Evolutionary conservation across 305 asterid genomes (phyloP).

Genomic region (Fraxinus angustifolia): DNA sequence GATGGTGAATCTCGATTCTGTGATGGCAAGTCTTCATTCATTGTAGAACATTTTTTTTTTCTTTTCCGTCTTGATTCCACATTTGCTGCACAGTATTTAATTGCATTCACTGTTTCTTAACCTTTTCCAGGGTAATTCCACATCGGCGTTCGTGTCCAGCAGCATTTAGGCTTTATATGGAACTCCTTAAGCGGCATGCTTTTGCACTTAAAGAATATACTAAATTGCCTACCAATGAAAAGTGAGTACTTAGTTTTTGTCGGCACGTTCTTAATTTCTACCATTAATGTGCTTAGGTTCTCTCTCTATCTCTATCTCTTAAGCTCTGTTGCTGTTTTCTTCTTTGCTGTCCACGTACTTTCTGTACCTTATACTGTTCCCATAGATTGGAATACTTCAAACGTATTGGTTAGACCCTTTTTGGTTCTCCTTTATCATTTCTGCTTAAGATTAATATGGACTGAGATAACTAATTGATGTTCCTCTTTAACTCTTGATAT

Average conservation of each 20-base stretch:
- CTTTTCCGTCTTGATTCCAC: slow-evolving; percentile 6
- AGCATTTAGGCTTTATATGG: slow-evolving; percentile 87
- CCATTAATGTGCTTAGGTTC: neutral
- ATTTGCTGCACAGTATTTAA: neutral
- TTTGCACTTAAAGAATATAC: slow-evolving; percentile 57
- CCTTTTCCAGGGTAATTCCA: slow-evolving; percentile 67
- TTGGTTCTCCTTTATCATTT: neutral
- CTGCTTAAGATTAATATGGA: neutral
- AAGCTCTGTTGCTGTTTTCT: neutral
- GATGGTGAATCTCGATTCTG: neutral
- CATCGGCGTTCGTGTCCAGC: slow-evolving; percentile 63
- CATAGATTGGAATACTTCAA: neutral
- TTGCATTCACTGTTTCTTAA: slow-evolving; percentile 10
- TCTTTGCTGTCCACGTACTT: neutral
- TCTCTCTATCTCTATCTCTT: neutral
- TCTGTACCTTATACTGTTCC: neutral
- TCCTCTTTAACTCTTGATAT: neutral
- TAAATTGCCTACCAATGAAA: slow-evolving; percentile 52
- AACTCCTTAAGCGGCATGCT: slow-evolving; percentile 69
- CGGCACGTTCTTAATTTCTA: neutral
- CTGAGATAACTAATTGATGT: neutral
- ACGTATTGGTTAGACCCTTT: neutral
- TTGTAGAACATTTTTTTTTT: neutral
- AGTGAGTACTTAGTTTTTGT: slow-evolving; percentile 51
- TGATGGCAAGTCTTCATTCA: neutral